Evolutionary conservation across 106 monocot species (phyloP).

Genomic region (Apostasia ramifera): DNA sequence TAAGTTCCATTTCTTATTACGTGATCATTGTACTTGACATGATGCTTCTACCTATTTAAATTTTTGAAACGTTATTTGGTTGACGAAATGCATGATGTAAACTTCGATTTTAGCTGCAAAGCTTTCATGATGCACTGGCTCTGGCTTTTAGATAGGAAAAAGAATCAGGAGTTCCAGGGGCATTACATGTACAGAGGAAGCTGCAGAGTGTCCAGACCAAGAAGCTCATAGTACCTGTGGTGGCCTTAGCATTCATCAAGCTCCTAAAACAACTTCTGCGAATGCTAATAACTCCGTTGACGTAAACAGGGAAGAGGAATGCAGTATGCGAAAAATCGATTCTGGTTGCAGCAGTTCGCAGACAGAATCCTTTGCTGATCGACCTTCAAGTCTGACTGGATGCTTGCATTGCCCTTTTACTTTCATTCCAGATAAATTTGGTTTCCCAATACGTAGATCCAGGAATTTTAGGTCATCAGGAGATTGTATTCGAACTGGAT

Average conservation of each 20-base stretch:
- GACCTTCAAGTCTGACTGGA: neutral
- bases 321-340: neutral
- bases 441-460: conserved; percentile 39
- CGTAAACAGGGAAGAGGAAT: neutral
- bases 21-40: neutral
- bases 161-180: neutral
- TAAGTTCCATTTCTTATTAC: neutral
- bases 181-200: neutral
- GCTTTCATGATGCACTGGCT: neutral
- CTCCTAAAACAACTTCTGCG: neutral
- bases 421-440: conserved; percentile 23
- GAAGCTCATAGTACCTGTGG: neutral
- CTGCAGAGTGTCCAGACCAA: neutral
- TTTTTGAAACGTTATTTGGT: neutral
- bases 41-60: neutral
- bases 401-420: conserved; percentile 20
- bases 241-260: neutral
- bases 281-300: neutral
- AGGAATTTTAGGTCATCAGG: conserved; percentile 43
- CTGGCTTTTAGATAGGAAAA: neutral
- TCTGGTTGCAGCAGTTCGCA: conserved; percentile 6
- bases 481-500: conserved; percentile 4
- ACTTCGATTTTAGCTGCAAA: neutral
- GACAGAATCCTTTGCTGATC: neutral
- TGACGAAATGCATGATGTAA: neutral